Percentiles rank a stretch among this genome's conserved stretches.
Conservation (phyloP, 768 basidiomycete genomes). For the Amanita rubescens region DNA sequence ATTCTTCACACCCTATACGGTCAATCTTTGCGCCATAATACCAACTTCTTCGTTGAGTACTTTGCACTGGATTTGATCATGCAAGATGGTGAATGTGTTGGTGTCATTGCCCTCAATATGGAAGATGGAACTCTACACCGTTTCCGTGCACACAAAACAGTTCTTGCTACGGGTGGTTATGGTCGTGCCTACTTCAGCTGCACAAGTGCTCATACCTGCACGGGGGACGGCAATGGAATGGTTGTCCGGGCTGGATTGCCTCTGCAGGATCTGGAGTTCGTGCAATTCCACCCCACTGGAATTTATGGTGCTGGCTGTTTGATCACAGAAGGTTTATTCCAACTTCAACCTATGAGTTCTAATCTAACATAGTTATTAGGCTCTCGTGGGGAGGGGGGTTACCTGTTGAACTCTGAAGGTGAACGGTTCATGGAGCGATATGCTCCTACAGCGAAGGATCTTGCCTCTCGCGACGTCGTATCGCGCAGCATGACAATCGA, state of each 20-base stretch:
- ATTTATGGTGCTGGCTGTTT: constrained; percentile 99
- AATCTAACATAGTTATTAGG: constrained; percentile 36
- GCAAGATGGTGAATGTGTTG: constrained; percentile 98
- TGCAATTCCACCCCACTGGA: constrained; percentile 99
- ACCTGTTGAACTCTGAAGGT: constrained; percentile 95
- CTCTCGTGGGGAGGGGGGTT: constrained; percentile 98
- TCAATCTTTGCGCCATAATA: constrained; percentile 97
- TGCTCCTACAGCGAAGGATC: constrained; percentile 98
- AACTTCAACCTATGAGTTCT: neutral
- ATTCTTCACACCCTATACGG: constrained; percentile 98
- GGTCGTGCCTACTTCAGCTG: constrained; percentile 98
- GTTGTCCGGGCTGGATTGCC: constrained; percentile 94
- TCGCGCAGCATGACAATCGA: constrained; percentile 99
- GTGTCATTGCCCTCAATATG: constrained; percentile 99
- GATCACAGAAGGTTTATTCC: constrained; percentile 81
- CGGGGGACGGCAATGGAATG: constrained; percentile 99
- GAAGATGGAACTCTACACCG: constrained; percentile 99
- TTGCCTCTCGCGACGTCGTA: constrained; percentile 98
- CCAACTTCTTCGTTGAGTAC: constrained; percentile 99
- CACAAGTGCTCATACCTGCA: constrained; percentile 98
- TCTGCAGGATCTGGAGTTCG: constrained; percentile 95
- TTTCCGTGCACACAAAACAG: constrained; percentile 97
- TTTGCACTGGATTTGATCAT: constrained; percentile 99
- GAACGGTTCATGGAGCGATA: constrained; percentile 99
- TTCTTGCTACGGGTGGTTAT: constrained; percentile 96